A percentile compares a stretch with the other conserved stretches of the same genome.
These are phyloP conservation scores for Penicillium crystallinum DNA, from an alignment of 495 filamentous ascomycete species.

Conservation along the genomic window DNA sequence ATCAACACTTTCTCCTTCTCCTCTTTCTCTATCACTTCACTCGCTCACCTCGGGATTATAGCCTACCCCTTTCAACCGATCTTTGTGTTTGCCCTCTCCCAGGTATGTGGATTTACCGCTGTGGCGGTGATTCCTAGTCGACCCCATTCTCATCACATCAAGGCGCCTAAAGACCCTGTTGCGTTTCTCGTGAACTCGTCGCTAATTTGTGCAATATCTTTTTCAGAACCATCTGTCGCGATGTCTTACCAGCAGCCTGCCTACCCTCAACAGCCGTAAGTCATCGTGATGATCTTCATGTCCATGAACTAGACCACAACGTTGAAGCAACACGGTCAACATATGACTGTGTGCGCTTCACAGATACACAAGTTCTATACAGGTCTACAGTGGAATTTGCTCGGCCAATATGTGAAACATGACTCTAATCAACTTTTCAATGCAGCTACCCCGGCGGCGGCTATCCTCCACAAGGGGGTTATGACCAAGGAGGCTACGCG, in stretches of 20 bases:
- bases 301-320: not conserved
- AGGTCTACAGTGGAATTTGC: not conserved
- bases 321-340: not conserved
- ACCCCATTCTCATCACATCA: not conserved
- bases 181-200: not conserved
- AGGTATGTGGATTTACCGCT: slow-evolving; percentile 10
- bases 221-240: slow-evolving; percentile 4
- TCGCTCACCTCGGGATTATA: slow-evolving; percentile 12
- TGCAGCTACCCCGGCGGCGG: slow-evolving; percentile 7
- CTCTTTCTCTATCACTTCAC: slow-evolving; percentile 11
- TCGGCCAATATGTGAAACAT: too few species aligned
- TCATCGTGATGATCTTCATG: not conserved
- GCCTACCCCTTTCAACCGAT: not conserved
- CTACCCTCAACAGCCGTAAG: slow-evolving; percentile 14
- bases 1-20: not conserved
- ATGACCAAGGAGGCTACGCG: too few species aligned
- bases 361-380: not conserved
- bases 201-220: slow-evolving; percentile 4
- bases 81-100: not conserved
- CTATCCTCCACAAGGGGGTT: too few species aligned
- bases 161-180: not conserved
- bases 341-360: not conserved
- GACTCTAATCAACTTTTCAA: not conserved
- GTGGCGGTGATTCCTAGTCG: not conserved
- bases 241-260: slow-evolving; percentile 39